phyloP scores from a whole-genome alignment of 441 rosid species.

The Biscutella laevigata region DNA sequence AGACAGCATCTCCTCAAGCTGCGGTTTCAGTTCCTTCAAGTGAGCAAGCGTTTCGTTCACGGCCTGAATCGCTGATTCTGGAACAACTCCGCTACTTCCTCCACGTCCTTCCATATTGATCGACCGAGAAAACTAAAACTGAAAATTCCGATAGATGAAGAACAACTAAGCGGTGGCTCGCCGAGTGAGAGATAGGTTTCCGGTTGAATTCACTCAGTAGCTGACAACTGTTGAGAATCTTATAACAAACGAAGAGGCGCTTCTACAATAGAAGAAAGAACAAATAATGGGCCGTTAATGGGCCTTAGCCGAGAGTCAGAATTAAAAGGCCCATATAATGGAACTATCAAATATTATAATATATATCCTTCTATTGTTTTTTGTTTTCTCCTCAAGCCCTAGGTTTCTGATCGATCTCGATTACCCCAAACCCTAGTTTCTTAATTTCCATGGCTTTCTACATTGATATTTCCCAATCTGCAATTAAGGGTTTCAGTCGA shows the following conservation, averaged over 20 bases:
- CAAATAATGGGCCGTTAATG: constrained; percentile 10
- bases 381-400: constrained; percentile 7
- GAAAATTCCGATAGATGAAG: not conserved
- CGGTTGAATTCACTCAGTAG: constrained; percentile 4
- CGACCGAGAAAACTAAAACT: not conserved
- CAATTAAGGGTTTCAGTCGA: not conserved
- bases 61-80: constrained; percentile 56
- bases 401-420: constrained; percentile 21
- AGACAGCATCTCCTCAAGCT: constrained; percentile 47
- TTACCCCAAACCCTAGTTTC: constrained; percentile 9
- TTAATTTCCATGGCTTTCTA: constrained; percentile 6
- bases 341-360: no score
- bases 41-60: constrained; percentile 45
- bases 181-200: constrained; percentile 9
- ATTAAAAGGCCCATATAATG: no score
- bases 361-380: not conserved
- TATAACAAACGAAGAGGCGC: constrained; percentile 6
- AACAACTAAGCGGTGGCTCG: not conserved
- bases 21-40: constrained; percentile 41
- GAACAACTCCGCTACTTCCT: constrained; percentile 34
- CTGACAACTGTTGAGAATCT: not conserved
- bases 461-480: not conserved
- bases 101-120: constrained; percentile 35
- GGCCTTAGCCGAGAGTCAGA: no score
- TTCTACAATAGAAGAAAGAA: not conserved